Percentiles rank a stretch among this genome's conserved stretches.
Evolutionary conservation across 306 rosid species (phyloP).

Genomic region (Corylus heterophylla): DNA sequence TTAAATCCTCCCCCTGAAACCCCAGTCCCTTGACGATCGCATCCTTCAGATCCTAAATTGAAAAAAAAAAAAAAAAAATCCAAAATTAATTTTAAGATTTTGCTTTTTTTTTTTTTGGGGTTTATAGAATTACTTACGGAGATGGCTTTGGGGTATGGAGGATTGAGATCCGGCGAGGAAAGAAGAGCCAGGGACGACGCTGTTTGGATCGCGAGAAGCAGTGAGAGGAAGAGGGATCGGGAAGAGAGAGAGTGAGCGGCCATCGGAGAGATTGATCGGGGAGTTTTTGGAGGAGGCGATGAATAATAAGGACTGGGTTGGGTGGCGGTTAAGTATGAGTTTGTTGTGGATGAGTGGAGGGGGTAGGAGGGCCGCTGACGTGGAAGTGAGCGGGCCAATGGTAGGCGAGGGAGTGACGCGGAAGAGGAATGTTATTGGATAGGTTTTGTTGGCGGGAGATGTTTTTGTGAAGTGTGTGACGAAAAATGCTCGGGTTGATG

Average conservation of each 20-base stretch:
- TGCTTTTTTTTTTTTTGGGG: too few species aligned
- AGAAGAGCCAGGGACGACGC: constrained; percentile 28
- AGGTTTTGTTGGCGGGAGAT: constrained; percentile 31
- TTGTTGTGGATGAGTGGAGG: constrained; percentile 1
- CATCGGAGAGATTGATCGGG: constrained; percentile 15
- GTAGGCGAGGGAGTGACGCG: constrained; percentile 28
- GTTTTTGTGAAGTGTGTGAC: background rate
- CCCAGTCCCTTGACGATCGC: constrained; percentile 77
- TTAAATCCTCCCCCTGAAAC: constrained; percentile 57
- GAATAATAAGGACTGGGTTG: too few species aligned
- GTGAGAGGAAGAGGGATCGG: background rate
- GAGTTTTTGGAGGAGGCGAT: background rate
- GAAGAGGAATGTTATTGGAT: constrained; percentile 43
- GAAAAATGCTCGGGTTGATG: background rate
- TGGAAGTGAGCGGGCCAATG: constrained; percentile 52
- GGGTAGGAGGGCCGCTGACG: constrained; percentile 46
- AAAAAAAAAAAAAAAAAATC: too few species aligned
- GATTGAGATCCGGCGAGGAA: constrained; percentile 38
- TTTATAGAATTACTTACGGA: constrained; percentile 38
- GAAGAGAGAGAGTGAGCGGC: constrained; percentile 3
- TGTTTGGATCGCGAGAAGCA: constrained; percentile 15
- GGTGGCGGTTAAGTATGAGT: background rate
- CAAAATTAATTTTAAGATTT: background rate
- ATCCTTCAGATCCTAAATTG: constrained; percentile 80
- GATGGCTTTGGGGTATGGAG: constrained; percentile 61